These are phyloP conservation scores for Licmophora abbreviata DNA, from an alignment of 108 stramenopile genomes.

Conservation along the genomic window DNA sequence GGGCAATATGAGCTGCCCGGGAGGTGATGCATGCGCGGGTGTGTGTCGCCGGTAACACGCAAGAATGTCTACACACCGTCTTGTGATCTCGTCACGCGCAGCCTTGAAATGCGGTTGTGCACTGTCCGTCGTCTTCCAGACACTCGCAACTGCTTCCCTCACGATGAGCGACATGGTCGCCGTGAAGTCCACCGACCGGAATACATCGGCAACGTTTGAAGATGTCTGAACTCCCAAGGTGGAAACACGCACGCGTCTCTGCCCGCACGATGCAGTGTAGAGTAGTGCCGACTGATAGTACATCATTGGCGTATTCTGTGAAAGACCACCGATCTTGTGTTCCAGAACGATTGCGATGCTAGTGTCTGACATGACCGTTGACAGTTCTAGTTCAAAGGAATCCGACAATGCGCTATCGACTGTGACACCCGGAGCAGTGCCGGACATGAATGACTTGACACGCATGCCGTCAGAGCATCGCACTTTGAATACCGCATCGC, in stretches of 20 bases:
- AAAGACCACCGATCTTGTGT: slow-evolving; percentile 67
- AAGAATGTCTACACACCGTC: slow-evolving; percentile 52
- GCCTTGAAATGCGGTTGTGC: neutral
- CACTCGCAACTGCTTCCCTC: slow-evolving; percentile 34
- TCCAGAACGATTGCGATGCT: slow-evolving; percentile 57
- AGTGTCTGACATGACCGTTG: slow-evolving; percentile 51
- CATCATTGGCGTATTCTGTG: slow-evolving; percentile 29
- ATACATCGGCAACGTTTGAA: slow-evolving; percentile 29
- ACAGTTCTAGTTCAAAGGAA: slow-evolving; percentile 60
- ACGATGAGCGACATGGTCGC: slow-evolving; percentile 39
- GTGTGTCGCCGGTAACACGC: slow-evolving; percentile 66
- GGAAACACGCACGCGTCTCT: slow-evolving; percentile 70
- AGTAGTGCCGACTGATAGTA: slow-evolving; percentile 74
- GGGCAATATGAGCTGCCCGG: slow-evolving; percentile 83
- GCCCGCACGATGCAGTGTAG: slow-evolving; percentile 59
- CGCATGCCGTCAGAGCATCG: slow-evolving; percentile 65
- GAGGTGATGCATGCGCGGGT: slow-evolving; percentile 39
- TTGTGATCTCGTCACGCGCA: slow-evolving; percentile 39
- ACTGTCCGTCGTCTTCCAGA: too few species aligned
- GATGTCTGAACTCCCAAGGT: slow-evolving; percentile 59
- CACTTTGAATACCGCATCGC: slow-evolving; percentile 76
- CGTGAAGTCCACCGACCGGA: slow-evolving; percentile 52
- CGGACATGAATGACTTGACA: slow-evolving; percentile 37
- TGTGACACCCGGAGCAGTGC: slow-evolving; percentile 10
- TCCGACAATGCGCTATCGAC: slow-evolving; percentile 23